Evolutionary conservation across 495 filamentous ascomycete species (phyloP), one percentile per base, ranked within the genome.

Genomic region (Hypomontagnella monticulosa): DNA sequence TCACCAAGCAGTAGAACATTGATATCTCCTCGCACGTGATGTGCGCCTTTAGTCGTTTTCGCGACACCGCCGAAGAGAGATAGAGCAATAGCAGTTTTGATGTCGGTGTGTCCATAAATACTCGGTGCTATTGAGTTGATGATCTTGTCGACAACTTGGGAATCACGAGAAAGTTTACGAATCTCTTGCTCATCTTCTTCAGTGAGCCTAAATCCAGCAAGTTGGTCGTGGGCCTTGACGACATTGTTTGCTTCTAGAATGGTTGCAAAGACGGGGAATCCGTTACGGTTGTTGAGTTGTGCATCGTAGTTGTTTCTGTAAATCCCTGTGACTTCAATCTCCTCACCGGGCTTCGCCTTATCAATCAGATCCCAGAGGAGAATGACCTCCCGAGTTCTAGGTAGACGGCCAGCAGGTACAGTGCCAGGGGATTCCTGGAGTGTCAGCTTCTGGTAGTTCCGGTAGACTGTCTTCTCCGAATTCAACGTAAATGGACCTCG

Each of bases 301-400:
- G 94, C 95, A 73, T 97, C 93, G 72, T 97, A 99, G 82, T 93
- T 97, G 81, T 99, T 99, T 65, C 93, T 91, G 78, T 99, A 99
- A 70, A 97, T 90, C 65, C 96, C 96, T 15, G 93, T 98, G 15
- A 99, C 88, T 71, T 98, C 96, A 53, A 99, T 90, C 73, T 99
- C 96, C 76, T 99, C 96, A 63, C 96, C 96, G 15, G 96, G 96
- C 78, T 98, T 99, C 38, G 93, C 94, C 41, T 87, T 89, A 78
- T 99, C 96, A 66, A 99, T 99, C 34, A 98, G 82, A 79, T 99
- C 96, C 86, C 95, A 97, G 14, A 98, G 88, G 7, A 99, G 85
- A 66, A 99, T 91, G 14, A 98, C 93, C 73, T 99, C 96, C 49
- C 96, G 88, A 72, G 97, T 93, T 27, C 96, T 89, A 2, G 96